phyloP scores from a whole-genome alignment of 768 basidiomycete species.

The Pisolithus albus region DNA sequence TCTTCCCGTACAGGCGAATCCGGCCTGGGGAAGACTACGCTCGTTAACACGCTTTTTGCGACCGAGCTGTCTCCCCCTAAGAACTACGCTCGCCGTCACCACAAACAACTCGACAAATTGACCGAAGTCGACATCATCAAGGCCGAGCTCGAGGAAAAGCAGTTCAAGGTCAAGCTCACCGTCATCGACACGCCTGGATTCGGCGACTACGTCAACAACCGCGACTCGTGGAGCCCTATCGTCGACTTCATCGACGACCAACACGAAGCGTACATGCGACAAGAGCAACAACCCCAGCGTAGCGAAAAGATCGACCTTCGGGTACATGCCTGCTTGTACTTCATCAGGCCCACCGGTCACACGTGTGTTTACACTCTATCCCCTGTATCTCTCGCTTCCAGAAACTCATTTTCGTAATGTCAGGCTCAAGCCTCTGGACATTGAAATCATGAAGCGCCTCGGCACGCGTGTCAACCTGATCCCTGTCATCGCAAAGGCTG shows the following conservation, averaged over 20 bases:
- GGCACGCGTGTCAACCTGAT: constrained; percentile 98
- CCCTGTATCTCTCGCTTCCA: background rate
- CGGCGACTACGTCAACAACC: constrained; percentile 99
- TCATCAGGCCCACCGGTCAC: constrained; percentile 93
- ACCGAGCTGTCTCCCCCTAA: constrained; percentile 90
- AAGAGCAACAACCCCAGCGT: constrained; percentile 98
- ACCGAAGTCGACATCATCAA: constrained; percentile 99
- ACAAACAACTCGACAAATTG: constrained; percentile 97
- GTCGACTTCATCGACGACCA: constrained; percentile 98
- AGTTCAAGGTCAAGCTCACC: constrained; percentile 98
- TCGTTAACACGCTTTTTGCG: constrained; percentile 98
- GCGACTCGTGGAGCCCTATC: constrained; percentile 96
- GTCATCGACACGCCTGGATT: constrained; percentile 99
- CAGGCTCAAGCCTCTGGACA: constrained; percentile 90
- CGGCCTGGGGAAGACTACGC: constrained; percentile 92
- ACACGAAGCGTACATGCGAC: constrained; percentile 92
- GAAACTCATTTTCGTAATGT: constrained; percentile 4
- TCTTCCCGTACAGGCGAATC: constrained; percentile 68
- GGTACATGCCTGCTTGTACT: constrained; percentile 96
- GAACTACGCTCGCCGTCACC: constrained; percentile 82
- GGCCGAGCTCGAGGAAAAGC: constrained; percentile 97
- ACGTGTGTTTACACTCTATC: constrained; percentile 52
- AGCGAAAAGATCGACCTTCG: constrained; percentile 90
- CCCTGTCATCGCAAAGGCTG: constrained; percentile 95
- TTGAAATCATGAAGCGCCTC: constrained; percentile 99